A percentile compares a stretch with the other conserved stretches of the same genome.
Conservation (phyloP, 1,139 yeast species). For the Kodamaea fungicola region DNA sequence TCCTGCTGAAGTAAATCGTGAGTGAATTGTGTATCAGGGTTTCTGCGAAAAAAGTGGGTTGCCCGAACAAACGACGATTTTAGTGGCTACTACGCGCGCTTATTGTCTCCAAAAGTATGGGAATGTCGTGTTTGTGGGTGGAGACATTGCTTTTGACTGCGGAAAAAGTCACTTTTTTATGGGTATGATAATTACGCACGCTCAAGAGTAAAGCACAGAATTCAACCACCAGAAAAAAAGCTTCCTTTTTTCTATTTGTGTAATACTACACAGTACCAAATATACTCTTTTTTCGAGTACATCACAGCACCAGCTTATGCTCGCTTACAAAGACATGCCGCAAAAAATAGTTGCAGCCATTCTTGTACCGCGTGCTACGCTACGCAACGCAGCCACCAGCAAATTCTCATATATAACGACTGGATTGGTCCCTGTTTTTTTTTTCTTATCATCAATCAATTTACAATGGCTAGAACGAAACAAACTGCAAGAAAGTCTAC, state of each 20-base stretch:
- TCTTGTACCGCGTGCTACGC: too few species aligned
- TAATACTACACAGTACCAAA: background rate
- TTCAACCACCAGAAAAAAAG: background rate
- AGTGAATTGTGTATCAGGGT: background rate
- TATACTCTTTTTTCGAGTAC: background rate
- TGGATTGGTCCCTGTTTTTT: slow-evolving; percentile 4
- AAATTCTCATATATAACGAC: background rate
- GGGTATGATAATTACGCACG: background rate
- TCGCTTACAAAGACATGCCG: background rate
- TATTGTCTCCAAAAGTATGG: background rate
- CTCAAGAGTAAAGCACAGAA: background rate
- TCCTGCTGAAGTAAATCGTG: background rate
- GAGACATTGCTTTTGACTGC: background rate
- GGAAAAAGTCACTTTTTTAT: background rate
- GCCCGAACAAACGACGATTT: background rate
- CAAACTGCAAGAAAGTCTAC: slow-evolving; percentile 99
- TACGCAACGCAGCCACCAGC: too few species aligned
- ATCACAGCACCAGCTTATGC: background rate
- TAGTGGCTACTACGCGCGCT: background rate
- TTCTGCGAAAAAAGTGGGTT: background rate
- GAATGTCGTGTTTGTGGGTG: background rate
- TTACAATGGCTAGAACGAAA: slow-evolving; percentile 93
- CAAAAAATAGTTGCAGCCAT: too few species aligned
- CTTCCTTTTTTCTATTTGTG: too few species aligned
- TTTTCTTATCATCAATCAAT: slow-evolving; percentile 10